Conservation (phyloP, 768 basidiomycete genomes). For the Tylopilus vinaceipallidus region DNA sequence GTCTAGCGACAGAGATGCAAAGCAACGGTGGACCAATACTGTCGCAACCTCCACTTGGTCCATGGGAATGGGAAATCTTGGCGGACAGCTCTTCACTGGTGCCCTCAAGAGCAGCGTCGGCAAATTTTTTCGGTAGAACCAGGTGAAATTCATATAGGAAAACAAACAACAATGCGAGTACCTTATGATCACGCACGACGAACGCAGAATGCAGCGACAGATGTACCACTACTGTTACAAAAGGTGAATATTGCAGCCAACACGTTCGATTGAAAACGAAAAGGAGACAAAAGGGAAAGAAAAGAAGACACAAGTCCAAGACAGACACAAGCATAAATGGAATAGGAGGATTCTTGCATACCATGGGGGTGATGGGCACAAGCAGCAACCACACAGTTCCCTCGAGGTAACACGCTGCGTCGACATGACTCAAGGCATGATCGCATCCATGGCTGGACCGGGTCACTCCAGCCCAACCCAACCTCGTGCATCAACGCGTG, state of each 20-base stretch:
- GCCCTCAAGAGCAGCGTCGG: conserved; percentile 82
- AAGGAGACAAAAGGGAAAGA: neutral
- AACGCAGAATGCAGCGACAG: conserved; percentile 10
- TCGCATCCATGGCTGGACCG: conserved; percentile 6
- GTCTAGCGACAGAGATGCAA: conserved; percentile 84
- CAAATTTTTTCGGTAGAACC: conserved; percentile 58
- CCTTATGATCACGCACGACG: conserved; percentile 5
- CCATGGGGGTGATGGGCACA: conserved; percentile 17
- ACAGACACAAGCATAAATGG: conserved; percentile 25
- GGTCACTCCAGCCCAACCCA: conserved; percentile 57
- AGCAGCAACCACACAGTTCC: conserved; percentile 6
- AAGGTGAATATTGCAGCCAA: conserved; percentile 26
- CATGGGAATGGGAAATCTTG: conserved; percentile 75
- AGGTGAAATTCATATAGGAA: neutral
- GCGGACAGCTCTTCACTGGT: conserved; percentile 79
- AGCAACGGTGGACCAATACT: conserved; percentile 83
- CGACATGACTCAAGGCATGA: conserved; percentile 8
- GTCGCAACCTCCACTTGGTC: conserved; percentile 70
- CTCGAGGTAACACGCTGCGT: conserved; percentile 9
- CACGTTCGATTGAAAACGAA: conserved; percentile 18
- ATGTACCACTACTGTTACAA: conserved; percentile 31
- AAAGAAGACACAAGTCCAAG: conserved; percentile 18
- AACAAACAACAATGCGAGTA: conserved; percentile 15
- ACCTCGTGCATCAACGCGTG: conserved; percentile 82
- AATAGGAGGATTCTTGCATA: conserved; percentile 22